phyloP scores from a whole-genome alignment of 129 eudicot species.

The Centella asiatica region DNA sequence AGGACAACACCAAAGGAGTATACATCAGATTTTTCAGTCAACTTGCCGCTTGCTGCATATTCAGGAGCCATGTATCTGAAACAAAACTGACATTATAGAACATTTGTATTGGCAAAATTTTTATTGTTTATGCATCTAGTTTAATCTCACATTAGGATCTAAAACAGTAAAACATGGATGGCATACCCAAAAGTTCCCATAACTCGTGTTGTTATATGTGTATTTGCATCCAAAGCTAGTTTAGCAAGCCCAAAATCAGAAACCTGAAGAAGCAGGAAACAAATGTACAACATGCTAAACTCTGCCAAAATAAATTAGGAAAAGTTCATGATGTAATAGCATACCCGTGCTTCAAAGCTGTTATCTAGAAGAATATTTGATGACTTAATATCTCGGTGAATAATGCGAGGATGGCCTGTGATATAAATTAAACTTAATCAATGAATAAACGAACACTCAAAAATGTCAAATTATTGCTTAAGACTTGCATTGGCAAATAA shows the following conservation, averaged over 20 bases:
- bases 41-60: slow-evolving; percentile 85
- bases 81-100: slow-evolving; percentile 4
- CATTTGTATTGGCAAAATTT: background rate
- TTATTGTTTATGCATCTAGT: background rate
- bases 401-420: slow-evolving; percentile 85
- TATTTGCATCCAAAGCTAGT: slow-evolving; percentile 61
- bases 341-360: slow-evolving; percentile 85
- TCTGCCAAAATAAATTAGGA: background rate
- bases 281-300: slow-evolving; percentile 11
- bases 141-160: background rate
- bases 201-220: slow-evolving; percentile 87
- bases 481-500: background rate
- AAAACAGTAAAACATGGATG: background rate
- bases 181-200: slow-evolving; percentile 96
- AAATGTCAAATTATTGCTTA: background rate
- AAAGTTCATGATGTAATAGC: slow-evolving; percentile 5
- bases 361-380: slow-evolving; percentile 79
- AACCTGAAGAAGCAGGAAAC: slow-evolving; percentile 38
- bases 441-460: background rate
- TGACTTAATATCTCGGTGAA: slow-evolving; percentile 95
- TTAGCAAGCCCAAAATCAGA: slow-evolving; percentile 95
- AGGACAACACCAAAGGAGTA: slow-evolving; percentile 87
- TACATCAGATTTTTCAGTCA: slow-evolving; percentile 88
- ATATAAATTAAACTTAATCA: slow-evolving; percentile 5
- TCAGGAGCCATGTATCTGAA: slow-evolving; percentile 97